These are phyloP conservation scores for Durio zibethinus DNA, from an alignment of 345 rosid species.

Conservation along the genomic window DNA sequence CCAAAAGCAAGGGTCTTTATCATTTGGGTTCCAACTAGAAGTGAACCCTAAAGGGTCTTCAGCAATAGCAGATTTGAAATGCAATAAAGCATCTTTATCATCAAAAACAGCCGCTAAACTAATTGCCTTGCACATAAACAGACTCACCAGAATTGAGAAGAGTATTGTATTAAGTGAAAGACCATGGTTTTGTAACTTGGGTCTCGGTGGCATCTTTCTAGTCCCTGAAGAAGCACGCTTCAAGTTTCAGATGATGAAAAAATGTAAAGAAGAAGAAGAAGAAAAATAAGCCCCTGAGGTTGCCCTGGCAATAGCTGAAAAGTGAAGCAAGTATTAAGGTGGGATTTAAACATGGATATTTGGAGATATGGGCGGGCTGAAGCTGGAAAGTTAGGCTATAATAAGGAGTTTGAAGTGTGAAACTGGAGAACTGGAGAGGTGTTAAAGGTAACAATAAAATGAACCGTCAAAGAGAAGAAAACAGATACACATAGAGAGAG, in stretches of 20 bases:
- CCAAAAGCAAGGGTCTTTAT: conserved; percentile 22
- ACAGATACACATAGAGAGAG: background rate
- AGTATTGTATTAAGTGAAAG: background rate
- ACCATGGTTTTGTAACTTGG: background rate
- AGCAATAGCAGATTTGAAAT: conserved; percentile 39
- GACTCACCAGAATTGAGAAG: background rate
- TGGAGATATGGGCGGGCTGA: background rate
- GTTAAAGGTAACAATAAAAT: background rate
- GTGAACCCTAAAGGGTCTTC: conserved; percentile 45
- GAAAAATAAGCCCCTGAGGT: background rate
- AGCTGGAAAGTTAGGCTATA: background rate
- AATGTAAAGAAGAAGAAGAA: background rate
- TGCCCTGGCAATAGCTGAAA: background rate
- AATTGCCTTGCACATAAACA: background rate
- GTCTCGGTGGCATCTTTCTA: background rate
- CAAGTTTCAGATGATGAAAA: background rate
- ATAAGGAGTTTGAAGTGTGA: background rate
- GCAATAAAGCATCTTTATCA: conserved; percentile 37
- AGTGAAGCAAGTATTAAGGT: background rate
- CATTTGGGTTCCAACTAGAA: conserved; percentile 45
- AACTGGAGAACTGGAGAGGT: background rate
- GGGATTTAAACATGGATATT: background rate
- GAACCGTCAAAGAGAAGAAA: conserved; percentile 1
- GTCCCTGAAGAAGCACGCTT: background rate
- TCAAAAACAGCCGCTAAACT: background rate